phyloP scores from a whole-genome alignment of 306 rosid genomes.

The Echinosophora koreensis region DNA sequence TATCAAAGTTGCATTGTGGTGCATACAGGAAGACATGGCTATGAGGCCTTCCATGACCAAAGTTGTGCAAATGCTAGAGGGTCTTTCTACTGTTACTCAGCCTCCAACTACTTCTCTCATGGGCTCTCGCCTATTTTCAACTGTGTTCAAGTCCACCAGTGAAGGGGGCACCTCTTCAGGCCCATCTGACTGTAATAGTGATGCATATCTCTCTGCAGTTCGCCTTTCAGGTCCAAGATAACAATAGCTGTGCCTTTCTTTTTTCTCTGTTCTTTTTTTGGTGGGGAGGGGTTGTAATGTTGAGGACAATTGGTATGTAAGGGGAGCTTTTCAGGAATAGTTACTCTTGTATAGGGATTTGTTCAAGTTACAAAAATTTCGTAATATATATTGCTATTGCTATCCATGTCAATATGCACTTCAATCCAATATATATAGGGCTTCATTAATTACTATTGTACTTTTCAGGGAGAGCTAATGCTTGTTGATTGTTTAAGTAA shows the following conservation, averaged over 20 bases:
- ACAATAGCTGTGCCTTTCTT: conserved; percentile 29
- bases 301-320: conserved; percentile 25
- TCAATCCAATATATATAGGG: neutral
- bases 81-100: conserved; percentile 66
- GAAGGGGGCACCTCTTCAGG: conserved; percentile 77
- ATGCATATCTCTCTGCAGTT: conserved; percentile 72
- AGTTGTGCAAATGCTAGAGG: conserved; percentile 95
- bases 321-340: conserved; percentile 1
- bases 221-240: conserved; percentile 91
- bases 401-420: conserved; percentile 5
- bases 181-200: conserved; percentile 80
- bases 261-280: neutral
- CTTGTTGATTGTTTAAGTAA: no score
- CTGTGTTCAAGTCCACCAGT: conserved; percentile 61
- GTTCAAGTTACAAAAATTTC: conserved; percentile 38
- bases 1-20: conserved; percentile 84
- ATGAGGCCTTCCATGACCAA: conserved; percentile 85
- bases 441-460: no score
- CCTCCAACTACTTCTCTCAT: conserved; percentile 66
- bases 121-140: conserved; percentile 65
- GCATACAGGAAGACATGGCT: conserved; percentile 90
- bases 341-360: conserved; percentile 42
- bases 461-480: no score
- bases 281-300: neutral
- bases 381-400: conserved; percentile 26